Evolutionary conservation across 1,139 yeast species (phyloP).

Genomic region (Sugiyamaella novakii): DNA sequence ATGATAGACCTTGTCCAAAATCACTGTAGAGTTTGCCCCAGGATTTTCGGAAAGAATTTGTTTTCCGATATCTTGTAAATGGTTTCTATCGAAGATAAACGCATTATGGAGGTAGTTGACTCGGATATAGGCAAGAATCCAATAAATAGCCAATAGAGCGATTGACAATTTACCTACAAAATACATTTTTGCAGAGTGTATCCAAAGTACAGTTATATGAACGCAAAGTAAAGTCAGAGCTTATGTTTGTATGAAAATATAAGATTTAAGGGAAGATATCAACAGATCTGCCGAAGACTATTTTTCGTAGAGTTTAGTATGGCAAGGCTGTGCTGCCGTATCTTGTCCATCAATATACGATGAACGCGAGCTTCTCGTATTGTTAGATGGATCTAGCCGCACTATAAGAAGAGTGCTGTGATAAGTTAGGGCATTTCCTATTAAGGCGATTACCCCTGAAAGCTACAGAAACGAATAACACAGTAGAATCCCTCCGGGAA

Average conservation of each 20-base stretch:
- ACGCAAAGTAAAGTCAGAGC: too few relatives aligned
- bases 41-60: constrained; percentile 55
- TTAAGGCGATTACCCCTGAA: constrained; percentile 1
- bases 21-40: constrained; percentile 61
- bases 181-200: too few relatives aligned
- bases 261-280: too few relatives aligned
- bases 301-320: neutral
- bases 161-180: constrained; percentile 21
- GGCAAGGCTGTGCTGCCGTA: neutral
- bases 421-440: neutral
- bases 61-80: constrained; percentile 50
- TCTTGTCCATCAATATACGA: neutral
- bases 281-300: too few relatives aligned
- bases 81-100: constrained; percentile 59
- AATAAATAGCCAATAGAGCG: constrained; percentile 22
- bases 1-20: constrained; percentile 62
- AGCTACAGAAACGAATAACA: neutral
- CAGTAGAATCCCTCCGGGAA: too few relatives aligned
- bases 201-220: too few relatives aligned
- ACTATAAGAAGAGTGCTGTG: neutral
- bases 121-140: constrained; percentile 27
- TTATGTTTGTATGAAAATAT: too few relatives aligned
- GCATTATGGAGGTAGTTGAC: constrained; percentile 53
- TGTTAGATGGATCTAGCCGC: neutral
- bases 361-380: constrained; percentile 3